Evolutionary conservation across 2,329 filamentous ascomycete genomes (phyloP).

Genomic region (Curvularia eragrostidis): DNA sequence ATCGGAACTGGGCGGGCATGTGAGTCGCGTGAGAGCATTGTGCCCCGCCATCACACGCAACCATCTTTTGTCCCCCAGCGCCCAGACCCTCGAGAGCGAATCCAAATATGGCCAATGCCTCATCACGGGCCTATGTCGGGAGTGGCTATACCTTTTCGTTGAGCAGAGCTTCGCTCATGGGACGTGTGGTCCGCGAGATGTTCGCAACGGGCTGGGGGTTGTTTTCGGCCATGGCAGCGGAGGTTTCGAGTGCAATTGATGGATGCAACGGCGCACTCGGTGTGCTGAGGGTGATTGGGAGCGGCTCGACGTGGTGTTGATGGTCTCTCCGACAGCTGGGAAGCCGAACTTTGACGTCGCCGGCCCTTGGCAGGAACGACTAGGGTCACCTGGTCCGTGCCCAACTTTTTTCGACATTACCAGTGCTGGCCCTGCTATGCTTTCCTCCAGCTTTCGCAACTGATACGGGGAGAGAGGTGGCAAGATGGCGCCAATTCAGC

Average conservation of each 20-base stretch:
- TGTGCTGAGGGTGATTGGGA: conserved; percentile 18
- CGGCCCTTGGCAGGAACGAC: conserved; percentile 32
- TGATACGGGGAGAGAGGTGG: conserved; percentile 13
- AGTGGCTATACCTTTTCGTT: conserved; percentile 86
- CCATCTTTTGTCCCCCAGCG: background rate
- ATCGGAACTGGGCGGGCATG: background rate
- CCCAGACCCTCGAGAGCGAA: background rate
- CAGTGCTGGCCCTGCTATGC: conserved; percentile 3
- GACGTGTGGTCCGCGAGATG: conserved; percentile 73
- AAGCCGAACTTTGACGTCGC: conserved; percentile 38
- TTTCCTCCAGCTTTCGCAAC: conserved; percentile 7
- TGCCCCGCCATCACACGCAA: conserved; percentile 3
- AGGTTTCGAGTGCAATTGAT: conserved; percentile 39
- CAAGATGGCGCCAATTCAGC: conserved; percentile 34
- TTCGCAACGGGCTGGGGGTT: conserved; percentile 62
- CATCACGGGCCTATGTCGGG: background rate
- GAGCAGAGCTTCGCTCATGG: conserved; percentile 95
- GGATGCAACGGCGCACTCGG: conserved; percentile 27
- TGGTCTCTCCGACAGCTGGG: conserved; percentile 25
- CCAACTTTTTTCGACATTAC: conserved; percentile 29
- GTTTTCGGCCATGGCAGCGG: conserved; percentile 64
- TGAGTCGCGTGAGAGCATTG: conserved; percentile 22
- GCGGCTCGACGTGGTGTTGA: conserved; percentile 33
- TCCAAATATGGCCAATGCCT: background rate
- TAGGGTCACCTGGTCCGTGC: conserved; percentile 21